Base-by-base conservation (phyloP, 306 rosid species). In the Glycyrrhiza uralensis region DNA sequence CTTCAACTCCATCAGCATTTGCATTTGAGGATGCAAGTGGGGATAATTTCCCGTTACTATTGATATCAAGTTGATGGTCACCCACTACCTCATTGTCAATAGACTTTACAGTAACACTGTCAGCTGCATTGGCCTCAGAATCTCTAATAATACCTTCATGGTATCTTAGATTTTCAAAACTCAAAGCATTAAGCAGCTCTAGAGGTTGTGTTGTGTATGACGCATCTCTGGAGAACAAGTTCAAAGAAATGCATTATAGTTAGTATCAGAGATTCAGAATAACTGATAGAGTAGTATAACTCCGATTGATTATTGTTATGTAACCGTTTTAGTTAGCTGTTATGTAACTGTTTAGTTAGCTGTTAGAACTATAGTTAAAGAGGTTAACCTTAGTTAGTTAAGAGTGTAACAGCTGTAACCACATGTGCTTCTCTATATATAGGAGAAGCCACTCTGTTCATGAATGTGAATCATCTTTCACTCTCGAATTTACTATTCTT, bases 161-260 rank as follows among this genome's bases (percentile, higher is more conserved):
- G 47, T 81, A 84, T 74, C 81, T 81, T 79, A 77, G 42, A 74
- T 85, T 85, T 78, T 88, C 96, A 67, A 88, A 84, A 73, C 92
- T 89, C 79, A 87, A 75, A 68, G 87, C 85, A 85, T 92, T 95
- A 28, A 92, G 93, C 82, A 95, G 82, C 83, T 95, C 99, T 54
- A 89, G 89, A 29, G 99, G 99, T 75, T 95, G 99, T 2, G 97
- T 95, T 44, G 99, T 87, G 84, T 95, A 95, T 18, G 92, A 76
- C 60, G 96, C 97, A 80, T 95, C 99, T 63, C 99, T 95, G 87
- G 59, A 67, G 24, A 76, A 64, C 55, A 83, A 66, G 52, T 69
- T 24, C 64, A 76, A 76, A 70, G 20, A 24, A 51, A 61, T 26
- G 36, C 18, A 23, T 8, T 33, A 28, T 14, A 39, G 74, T 72